Conservation (phyloP, 2,329 filamentous ascomycete genomes). For the Penicillium brasilianum region DNA sequence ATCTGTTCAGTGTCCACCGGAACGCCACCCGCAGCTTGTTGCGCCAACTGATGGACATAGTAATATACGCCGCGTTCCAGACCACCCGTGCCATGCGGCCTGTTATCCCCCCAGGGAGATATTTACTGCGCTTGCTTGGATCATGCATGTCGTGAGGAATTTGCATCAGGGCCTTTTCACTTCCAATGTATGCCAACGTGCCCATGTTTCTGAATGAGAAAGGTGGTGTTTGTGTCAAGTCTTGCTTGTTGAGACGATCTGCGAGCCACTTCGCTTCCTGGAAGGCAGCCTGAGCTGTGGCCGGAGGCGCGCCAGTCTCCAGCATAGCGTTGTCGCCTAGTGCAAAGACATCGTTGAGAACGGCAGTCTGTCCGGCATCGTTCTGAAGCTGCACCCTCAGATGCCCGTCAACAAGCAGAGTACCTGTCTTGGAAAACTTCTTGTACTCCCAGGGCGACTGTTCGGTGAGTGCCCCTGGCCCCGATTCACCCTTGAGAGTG, state of each 20-base stretch:
- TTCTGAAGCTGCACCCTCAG: slow-evolving; percentile 60
- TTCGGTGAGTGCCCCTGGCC: slow-evolving; percentile 9
- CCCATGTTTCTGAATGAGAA: slow-evolving; percentile 65
- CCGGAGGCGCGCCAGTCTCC: slow-evolving; percentile 58
- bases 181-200: slow-evolving; percentile 64
- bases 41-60: slow-evolving; percentile 55
- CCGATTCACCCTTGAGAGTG: slow-evolving; percentile 30
- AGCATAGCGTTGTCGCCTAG: slow-evolving; percentile 63
- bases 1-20: slow-evolving; percentile 49
- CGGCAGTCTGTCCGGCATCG: slow-evolving; percentile 41
- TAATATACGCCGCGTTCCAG: slow-evolving; percentile 53
- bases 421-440: slow-evolving; percentile 53
- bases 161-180: slow-evolving; percentile 63
- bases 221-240: slow-evolving; percentile 38
- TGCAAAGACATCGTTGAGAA: slow-evolving; percentile 60
- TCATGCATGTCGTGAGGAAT: slow-evolving; percentile 39
- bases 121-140: slow-evolving; percentile 28
- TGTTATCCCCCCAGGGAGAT: slow-evolving; percentile 45
- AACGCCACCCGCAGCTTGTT: slow-evolving; percentile 49
- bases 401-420: slow-evolving; percentile 61
- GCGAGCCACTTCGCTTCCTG: slow-evolving; percentile 65
- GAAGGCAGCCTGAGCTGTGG: slow-evolving; percentile 63
- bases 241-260: slow-evolving; percentile 58
- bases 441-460: slow-evolving; percentile 55
- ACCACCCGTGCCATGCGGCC: slow-evolving; percentile 49